Conservation (phyloP, 1,284 basidiomycete genomes). For the Rhodotorula sp. region DNA sequence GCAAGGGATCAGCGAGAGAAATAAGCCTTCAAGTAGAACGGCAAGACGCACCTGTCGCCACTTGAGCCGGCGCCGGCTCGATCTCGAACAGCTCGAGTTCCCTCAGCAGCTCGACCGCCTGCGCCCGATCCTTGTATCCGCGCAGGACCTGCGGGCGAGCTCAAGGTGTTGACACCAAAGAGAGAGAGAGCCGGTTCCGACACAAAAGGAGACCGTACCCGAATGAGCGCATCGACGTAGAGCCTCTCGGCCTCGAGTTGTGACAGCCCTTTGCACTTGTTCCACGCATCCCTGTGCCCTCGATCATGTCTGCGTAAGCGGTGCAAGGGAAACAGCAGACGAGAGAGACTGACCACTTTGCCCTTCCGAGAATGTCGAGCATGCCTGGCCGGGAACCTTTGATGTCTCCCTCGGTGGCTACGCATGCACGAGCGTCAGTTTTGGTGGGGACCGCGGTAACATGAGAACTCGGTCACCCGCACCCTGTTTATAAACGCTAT, state of each 20-base stretch:
- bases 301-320: no score
- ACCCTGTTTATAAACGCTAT: slow-evolving; percentile 50
- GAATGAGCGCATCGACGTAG: slow-evolving; percentile 71
- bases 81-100: slow-evolving; percentile 51
- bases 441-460: no score
- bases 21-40: no score
- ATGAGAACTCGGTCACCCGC: neutral
- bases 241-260: slow-evolving; percentile 67
- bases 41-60: slow-evolving; percentile 41
- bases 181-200: neutral
- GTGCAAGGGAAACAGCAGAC: no score
- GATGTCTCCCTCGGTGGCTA: slow-evolving; percentile 86
- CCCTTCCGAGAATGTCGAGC: slow-evolving; percentile 87
- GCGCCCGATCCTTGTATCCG: slow-evolving; percentile 49
- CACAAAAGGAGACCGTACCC: slow-evolving; percentile 54
- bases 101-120: slow-evolving; percentile 49
- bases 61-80: slow-evolving; percentile 42
- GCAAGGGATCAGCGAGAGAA: no score
- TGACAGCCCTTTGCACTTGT: slow-evolving; percentile 65
- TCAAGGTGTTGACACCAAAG: neutral
- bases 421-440: neutral
- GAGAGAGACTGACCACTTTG: slow-evolving; percentile 66
- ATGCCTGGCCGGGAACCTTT: slow-evolving; percentile 74
- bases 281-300: slow-evolving; percentile 75
- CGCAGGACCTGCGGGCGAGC: slow-evolving; percentile 42